Evolutionary conservation across 768 basidiomycete genomes (phyloP), one percentile per base, ranked within the genome.

Genomic region (Galerina sulciceps): DNA sequence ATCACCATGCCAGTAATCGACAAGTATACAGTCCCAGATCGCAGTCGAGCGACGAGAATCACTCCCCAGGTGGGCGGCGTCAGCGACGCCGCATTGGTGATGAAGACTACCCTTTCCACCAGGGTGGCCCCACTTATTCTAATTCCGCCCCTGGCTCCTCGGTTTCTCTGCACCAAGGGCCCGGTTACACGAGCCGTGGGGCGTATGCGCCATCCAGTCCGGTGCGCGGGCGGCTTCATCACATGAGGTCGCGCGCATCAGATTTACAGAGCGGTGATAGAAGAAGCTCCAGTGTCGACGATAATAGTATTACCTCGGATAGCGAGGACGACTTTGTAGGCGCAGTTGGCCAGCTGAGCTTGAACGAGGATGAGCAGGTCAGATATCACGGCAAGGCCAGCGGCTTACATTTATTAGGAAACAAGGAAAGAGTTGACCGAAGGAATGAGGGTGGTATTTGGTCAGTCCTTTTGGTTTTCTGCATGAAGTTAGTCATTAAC

Each of bases 291-390:
- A 78, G 76, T 57, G 68, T 73, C 17, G 70, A 73, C 49, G 73
- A 72, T 42, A 45, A 73, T 48, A 73, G 72, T 36, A 36, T 66
- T 41, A 73, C 69, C 61, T 75, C 75, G 41, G 73, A 69, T 31
- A 76, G 74, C 45, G 79, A 79, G 36, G 77, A 73, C n/a, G 79
- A 78, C 31, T 67, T 81, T 35, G 79, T 83, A 34, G 86, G 87
- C 57, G 93, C 91, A 26, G 82, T 94, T 4, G 94, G 94, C 2
- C 93, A 95, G 73, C 77, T 96, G 58, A 91, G 90, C 61, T 67
- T 96, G 64, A 94, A 96, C 66, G 94, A 96, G 75, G 90, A 94
- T 53, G 83, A 86, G 55, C 87, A 95, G 69, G 86, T 96, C 11
- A 78, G 94, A 37, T 95, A 89, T 71, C 94, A 96, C 66, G 93